A percentile compares a stretch with the other conserved stretches of the same genome.
Evolutionary conservation across 805 yeast genomes (phyloP).

Genomic region (Suhomyces prunicola): DNA sequence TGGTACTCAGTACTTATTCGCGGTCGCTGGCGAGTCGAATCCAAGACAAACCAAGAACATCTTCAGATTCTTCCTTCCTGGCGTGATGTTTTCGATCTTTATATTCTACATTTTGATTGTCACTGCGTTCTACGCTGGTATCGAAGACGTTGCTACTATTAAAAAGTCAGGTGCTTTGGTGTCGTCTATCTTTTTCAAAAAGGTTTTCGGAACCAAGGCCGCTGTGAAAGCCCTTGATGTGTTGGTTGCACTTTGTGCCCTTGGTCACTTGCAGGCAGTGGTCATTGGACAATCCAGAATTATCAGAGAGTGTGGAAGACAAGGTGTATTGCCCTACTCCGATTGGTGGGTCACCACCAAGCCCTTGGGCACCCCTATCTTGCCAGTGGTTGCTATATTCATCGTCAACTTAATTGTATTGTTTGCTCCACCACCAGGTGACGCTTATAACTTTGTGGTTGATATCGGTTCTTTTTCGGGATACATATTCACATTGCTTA

Average conservation of each 20-base stretch:
- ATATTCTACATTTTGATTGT: slow-evolving; percentile 29
- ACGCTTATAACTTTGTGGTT: slow-evolving; percentile 31
- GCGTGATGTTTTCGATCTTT: slow-evolving; percentile 28
- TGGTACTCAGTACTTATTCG: slow-evolving; percentile 40
- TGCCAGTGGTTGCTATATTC: slow-evolving; percentile 23
- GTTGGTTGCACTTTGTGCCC: slow-evolving; percentile 29
- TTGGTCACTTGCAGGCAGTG: slow-evolving; percentile 29
- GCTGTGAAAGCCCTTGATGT: slow-evolving; percentile 23
- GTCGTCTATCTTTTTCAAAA: slow-evolving; percentile 27
- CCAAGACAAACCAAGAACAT: slow-evolving; percentile 25
- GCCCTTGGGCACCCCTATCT: slow-evolving; percentile 31
- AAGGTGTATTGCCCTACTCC: slow-evolving; percentile 31
- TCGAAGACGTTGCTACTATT: slow-evolving; percentile 14
- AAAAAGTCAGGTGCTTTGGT: slow-evolving; percentile 28
- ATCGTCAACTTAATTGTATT: slow-evolving; percentile 24
- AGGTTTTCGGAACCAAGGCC: slow-evolving; percentile 27
- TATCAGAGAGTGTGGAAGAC: slow-evolving; percentile 32
- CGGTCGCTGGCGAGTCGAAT: slow-evolving; percentile 30
- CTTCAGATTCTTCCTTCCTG: slow-evolving; percentile 28
- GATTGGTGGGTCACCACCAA: slow-evolving; percentile 26
- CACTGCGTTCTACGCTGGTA: slow-evolving; percentile 34
- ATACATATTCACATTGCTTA: slow-evolving; percentile 26
- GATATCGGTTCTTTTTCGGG: slow-evolving; percentile 29
- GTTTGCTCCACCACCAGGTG: slow-evolving; percentile 35
- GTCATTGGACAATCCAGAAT: slow-evolving; percentile 29